phyloP scores from a whole-genome alignment of 2,329 filamentous ascomycete species.

The Cytospora piceae region DNA sequence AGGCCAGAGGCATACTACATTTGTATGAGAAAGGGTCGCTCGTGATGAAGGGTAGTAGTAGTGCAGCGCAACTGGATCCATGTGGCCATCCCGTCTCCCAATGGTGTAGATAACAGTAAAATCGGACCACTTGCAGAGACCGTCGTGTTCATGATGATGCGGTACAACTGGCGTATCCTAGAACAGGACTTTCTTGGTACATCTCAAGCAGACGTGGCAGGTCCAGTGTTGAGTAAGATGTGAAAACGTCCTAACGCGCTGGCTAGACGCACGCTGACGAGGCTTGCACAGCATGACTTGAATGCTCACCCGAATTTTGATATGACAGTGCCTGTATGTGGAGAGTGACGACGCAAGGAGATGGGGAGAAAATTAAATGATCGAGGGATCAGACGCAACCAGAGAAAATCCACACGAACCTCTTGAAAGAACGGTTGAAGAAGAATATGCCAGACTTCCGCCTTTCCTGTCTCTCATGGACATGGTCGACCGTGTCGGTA shows the following conservation, averaged over 20 bases:
- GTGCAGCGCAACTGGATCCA: background rate
- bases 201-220: background rate
- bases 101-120: background rate
- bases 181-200: background rate
- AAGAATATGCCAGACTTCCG: conserved; percentile 30
- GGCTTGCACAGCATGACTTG: background rate
- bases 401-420: conserved; percentile 20
- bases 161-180: background rate
- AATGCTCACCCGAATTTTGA: background rate
- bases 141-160: background rate
- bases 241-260: background rate
- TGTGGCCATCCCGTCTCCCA: background rate
- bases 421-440: conserved; percentile 30
- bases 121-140: background rate
- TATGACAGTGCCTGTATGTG: background rate
- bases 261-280: background rate
- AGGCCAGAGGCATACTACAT: conserved; percentile 25
- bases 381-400: background rate
- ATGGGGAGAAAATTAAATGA: background rate
- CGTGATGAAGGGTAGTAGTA: background rate
- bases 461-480: conserved; percentile 21
- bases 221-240: background rate
- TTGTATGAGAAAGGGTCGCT: conserved; percentile 29
- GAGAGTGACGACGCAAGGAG: conserved; percentile 1
- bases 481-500: conserved; percentile 21